Base-by-base conservation (phyloP, 441 rosid genomes). In the Gossypium gossypioides region DNA sequence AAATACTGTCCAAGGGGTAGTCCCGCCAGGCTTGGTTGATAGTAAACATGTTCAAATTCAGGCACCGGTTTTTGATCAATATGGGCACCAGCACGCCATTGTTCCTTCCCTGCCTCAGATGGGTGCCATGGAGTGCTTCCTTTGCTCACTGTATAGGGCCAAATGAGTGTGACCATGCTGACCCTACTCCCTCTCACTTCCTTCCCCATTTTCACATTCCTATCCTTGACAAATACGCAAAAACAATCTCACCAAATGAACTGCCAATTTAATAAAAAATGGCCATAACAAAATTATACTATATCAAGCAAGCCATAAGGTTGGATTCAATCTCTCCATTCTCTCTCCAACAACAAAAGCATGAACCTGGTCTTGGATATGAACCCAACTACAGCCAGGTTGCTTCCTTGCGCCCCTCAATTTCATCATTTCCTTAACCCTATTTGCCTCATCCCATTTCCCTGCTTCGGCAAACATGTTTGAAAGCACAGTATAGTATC, bases 361-460 rank as follows among this genome's bases (percentile, higher is more conserved):
- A n/a, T 79, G 79, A 25, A 66, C 72, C 51, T 34, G 60, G 54
- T 79, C 75, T 1, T 16, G 51, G 24, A 59, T 77, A 70, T 80
- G 81, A 71, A 83, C 81, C 86, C 86, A 83, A 71, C 84, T 83
- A 61, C 67, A 83, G 37, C 78, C 86, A 18, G 86, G 82, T 34
- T 44, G 71, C 71, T 83, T 83, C 67, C 32, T 79, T 62, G 79
- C 79, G 24, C 79, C 82, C 60, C 74, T 78, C 1, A 75, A 76
- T 76, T 75, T 78, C 86, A 83, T 83, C 74, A 81, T 32, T 51
- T 75, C 79, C 62, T 84, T 66, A 10, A 80, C 69, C 74, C 74
- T 67, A 51, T 75, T 74, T 27, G 82, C 86, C 52, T 83, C 86
- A 40, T 83, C 81, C 86, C 84, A 83, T 75, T 80, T 66, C 70